A percentile compares a stretch with the other conserved stretches of the same genome.
Evolutionary conservation across 2,329 filamentous ascomycete species (phyloP).

Genomic region (Onygenales sp.): DNA sequence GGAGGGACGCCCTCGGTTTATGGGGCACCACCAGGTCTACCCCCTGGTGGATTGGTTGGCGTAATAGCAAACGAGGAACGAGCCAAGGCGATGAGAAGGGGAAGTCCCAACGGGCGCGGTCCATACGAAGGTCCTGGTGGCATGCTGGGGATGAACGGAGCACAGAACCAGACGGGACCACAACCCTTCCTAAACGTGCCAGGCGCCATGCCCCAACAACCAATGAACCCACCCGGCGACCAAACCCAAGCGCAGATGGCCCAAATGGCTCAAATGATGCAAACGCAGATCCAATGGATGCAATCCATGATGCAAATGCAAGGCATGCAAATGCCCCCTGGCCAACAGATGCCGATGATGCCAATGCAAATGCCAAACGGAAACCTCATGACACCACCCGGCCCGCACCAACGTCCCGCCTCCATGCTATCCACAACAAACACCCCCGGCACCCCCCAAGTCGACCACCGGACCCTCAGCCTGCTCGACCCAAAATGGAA

Average conservation of each 20-base stretch:
- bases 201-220: slow-evolving; percentile 12
- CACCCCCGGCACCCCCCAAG: slow-evolving; percentile 20
- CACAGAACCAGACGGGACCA: neutral
- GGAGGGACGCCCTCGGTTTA: slow-evolving; percentile 43
- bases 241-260: slow-evolving; percentile 72
- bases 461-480: slow-evolving; percentile 61
- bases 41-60: slow-evolving; percentile 72
- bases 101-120: slow-evolving; percentile 60
- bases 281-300: slow-evolving; percentile 94
- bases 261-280: slow-evolving; percentile 81
- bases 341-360: slow-evolving; percentile 17
- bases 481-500: slow-evolving; percentile 59
- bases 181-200: slow-evolving; percentile 5
- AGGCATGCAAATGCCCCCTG: slow-evolving; percentile 31
- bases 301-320: slow-evolving; percentile 59
- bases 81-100: slow-evolving; percentile 65
- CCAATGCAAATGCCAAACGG: slow-evolving; percentile 21
- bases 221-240: slow-evolving; percentile 49
- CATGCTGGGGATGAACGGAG: slow-evolving; percentile 17
- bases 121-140: slow-evolving; percentile 23
- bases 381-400: slow-evolving; percentile 18
- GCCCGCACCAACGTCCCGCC: slow-evolving; percentile 33
- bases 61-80: slow-evolving; percentile 82
- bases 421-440: slow-evolving; percentile 35
- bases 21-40: slow-evolving; percentile 35